Conservation (phyloP, 495 filamentous ascomycete species). For the Zalerion maritima region DNA sequence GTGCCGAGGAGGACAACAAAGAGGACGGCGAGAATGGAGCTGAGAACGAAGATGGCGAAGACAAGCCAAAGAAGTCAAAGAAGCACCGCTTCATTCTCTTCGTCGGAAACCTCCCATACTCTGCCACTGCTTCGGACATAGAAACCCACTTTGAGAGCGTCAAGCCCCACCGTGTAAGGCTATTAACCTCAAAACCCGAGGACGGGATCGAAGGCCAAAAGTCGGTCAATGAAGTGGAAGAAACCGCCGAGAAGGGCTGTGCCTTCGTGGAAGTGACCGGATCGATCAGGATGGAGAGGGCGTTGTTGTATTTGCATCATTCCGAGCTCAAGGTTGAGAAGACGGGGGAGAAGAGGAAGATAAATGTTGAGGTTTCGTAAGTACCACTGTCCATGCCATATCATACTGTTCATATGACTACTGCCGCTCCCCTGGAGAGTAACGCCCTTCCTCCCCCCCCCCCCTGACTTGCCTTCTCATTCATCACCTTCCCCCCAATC, state of each 20-base stretch:
- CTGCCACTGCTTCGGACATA: slow-evolving; percentile 52
- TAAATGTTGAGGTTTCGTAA: slow-evolving; percentile 88
- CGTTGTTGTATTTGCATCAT: slow-evolving; percentile 79
- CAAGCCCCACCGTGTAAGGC: slow-evolving; percentile 55
- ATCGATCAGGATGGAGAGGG: slow-evolving; percentile 88
- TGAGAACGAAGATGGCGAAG: slow-evolving; percentile 12
- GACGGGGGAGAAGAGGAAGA: slow-evolving; percentile 40
- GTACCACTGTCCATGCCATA: slow-evolving; percentile 12
- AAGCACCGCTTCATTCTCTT: slow-evolving; percentile 67
- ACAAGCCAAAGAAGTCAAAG: slow-evolving; percentile 21
- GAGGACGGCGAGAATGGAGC: slow-evolving; percentile 8
- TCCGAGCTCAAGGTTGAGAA: slow-evolving; percentile 60
- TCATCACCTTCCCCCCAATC: not conserved
- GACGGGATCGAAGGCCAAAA: too few species aligned
- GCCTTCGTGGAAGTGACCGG: slow-evolving; percentile 87
- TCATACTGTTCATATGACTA: too few species aligned
- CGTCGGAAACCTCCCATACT: slow-evolving; percentile 80
- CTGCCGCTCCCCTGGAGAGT: too few species aligned
- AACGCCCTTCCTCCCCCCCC: not conserved
- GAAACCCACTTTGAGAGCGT: slow-evolving; percentile 64
- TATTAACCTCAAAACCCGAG: too few species aligned
- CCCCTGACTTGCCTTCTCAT: slow-evolving; percentile 1
- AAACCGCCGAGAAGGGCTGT: too few species aligned
- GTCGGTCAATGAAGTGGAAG: too few species aligned
- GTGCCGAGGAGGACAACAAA: slow-evolving; percentile 8